Percentiles rank a stretch among this genome's conserved stretches.
Evolutionary conservation across 306 rosid genomes (phyloP).

Genomic region (Hippophae tibetana): DNA sequence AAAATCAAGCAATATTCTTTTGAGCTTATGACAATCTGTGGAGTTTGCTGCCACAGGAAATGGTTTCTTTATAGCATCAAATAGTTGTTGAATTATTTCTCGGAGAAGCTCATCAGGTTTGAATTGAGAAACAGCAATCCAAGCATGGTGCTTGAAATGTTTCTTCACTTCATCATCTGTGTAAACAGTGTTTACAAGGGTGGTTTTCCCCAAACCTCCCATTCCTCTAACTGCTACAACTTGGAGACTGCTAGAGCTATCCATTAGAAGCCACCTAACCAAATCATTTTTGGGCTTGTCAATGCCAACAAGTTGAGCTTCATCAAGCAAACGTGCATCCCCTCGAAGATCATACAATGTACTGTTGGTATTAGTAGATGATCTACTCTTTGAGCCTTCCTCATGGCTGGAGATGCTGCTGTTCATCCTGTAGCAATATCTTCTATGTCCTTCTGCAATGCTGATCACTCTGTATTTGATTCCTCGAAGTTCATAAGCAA

Average conservation of each 20-base stretch:
- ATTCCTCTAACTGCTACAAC: constrained; percentile 38
- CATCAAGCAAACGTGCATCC: constrained; percentile 43
- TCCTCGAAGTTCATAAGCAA: constrained; percentile 20
- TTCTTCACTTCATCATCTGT: constrained; percentile 39
- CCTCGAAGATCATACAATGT: constrained; percentile 26
- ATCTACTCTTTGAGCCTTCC: constrained; percentile 20
- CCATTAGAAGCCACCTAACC: constrained; percentile 17
- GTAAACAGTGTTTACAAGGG: constrained; percentile 35
- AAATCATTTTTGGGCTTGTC: constrained; percentile 26
- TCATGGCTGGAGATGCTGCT: background rate
- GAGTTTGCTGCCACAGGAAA: constrained; percentile 27
- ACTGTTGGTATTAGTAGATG: constrained; percentile 12
- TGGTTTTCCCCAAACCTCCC: constrained; percentile 54
- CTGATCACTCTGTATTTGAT: constrained; percentile 22
- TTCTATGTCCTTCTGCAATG: constrained; percentile 15
- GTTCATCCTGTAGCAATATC: background rate
- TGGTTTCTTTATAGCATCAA: constrained; percentile 1
- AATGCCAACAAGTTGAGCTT: constrained; percentile 39
- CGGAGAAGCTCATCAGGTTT: constrained; percentile 29
- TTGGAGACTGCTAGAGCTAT: constrained; percentile 11
- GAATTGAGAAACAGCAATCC: constrained; percentile 37
- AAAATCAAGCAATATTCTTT: constrained; percentile 20
- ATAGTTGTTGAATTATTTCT: constrained; percentile 26
- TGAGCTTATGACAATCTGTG: constrained; percentile 23
- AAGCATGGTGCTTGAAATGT: constrained; percentile 33